Percentiles rank a stretch among this genome's conserved stretches.
phyloP scores from a whole-genome alignment of 148 eudicot species.

The Nepenthes gracilis region DNA sequence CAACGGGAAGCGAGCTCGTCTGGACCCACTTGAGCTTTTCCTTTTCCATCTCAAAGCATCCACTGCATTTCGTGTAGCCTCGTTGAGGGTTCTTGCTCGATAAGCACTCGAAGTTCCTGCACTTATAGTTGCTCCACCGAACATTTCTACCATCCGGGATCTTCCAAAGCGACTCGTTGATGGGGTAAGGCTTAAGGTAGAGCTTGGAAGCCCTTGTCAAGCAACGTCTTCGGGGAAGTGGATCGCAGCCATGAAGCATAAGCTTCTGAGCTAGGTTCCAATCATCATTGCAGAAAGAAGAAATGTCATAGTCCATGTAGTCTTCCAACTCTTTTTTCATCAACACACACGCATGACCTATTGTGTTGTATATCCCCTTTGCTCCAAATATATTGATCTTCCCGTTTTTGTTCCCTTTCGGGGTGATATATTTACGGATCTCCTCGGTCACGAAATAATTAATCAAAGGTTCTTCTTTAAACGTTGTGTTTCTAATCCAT shows the following conservation, averaged over 20 bases:
- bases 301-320: conserved; percentile 93
- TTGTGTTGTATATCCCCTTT: conserved; percentile 54
- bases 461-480: conserved; percentile 73
- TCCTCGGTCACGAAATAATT: conserved; percentile 73
- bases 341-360: conserved; percentile 83
- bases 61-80: conserved; percentile 63
- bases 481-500: conserved; percentile 24
- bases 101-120: conserved; percentile 67
- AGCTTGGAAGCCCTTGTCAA: conserved; percentile 82
- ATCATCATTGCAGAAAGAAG: conserved; percentile 88
- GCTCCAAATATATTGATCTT: conserved; percentile 60
- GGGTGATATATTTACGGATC: conserved; percentile 88
- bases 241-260: conserved; percentile 90
- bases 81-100: conserved; percentile 66
- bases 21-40: conserved; percentile 78
- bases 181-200: conserved; percentile 65
- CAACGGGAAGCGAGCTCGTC: conserved; percentile 31
- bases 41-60: conserved; percentile 91
- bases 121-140: conserved; percentile 77
- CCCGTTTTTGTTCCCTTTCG: conserved; percentile 67
- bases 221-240: conserved; percentile 87
- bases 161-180: conserved; percentile 84
- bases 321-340: conserved; percentile 74
- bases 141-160: conserved; percentile 75
- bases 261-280: conserved; percentile 90